Base-by-base conservation (phyloP, 2,329 filamentous ascomycete species). In the Trichoderma semiorbis region DNA sequence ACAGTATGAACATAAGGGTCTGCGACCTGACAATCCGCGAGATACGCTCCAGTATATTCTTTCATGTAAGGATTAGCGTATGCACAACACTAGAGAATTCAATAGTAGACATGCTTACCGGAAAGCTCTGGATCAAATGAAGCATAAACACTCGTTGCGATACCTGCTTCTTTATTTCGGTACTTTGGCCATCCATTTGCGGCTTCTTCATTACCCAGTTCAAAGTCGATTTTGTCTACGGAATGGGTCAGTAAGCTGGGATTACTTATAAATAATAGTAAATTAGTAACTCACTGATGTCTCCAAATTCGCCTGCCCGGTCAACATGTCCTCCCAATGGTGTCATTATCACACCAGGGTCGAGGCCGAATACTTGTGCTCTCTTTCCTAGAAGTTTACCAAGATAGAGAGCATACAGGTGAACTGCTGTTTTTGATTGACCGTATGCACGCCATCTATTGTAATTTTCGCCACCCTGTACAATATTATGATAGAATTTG, bases 291-390 rank as follows among this genome's bases (percentile, higher is more conserved):
- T 50, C 43, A 50, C n/a, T 21, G 10, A 50, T 50, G n/a, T 21
- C 43, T 50, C 43, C 43, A 50, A 50, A 50, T 12, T 50, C 43
- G 8, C 43, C n/a, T 21, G 39, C 36, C 28, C n/a, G 58, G 67
- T 78, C 75, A 1, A 79, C 67, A 28, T 78, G 77, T 18, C 57
- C 58, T 8, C 72, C 72, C 1, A 80, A 72, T 21, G 69, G 65
- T 1, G 78, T 78, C 11, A 75, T 21, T 36, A 79, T 79, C 24
- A 79, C 74, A 2, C 81, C 81, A 0, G 81, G 81, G 28, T 82
- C 76, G 1, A 82, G 64, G 30, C 80, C 82, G 62, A 78, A 80
- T 1, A 80, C 76, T 72, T 3, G 81, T 75, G n/a, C 77, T 71
- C 78, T 81, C 63, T 79, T 74, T 1, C 80, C 79, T 2, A 81